Base-by-base conservation (phyloP, 1,139 yeast genomes). In the Suhomyces panamericanus region DNA sequence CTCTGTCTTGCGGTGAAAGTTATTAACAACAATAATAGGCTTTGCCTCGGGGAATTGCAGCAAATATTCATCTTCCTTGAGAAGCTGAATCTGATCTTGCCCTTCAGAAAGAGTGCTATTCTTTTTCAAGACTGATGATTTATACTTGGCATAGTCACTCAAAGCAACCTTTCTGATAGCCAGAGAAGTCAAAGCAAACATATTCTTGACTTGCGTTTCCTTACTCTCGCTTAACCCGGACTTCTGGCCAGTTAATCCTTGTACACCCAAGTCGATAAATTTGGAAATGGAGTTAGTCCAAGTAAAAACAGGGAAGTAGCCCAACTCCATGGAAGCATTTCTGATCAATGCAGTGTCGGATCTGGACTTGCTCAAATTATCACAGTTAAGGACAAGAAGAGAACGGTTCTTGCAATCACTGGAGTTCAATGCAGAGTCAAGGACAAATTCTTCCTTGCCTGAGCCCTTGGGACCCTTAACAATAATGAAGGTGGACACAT, bases 381-480 rank as follows among this genome's bases (percentile, higher is more conserved):
- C 95, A 70, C 97, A 91, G 63, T 93, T 96, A 41, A 93, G 63
- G 43, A 80, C 76, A 39, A 93, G 70, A 4, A 87, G 77, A 52
- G 84, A 83, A 15, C 71, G 67, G 33, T 84, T 73, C 31, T 69
- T 56, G 4, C 55, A 51, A 2, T 62, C 61, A 48, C 71, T 75
- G 29, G 69, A 78, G 35, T 72, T 68, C 39, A 89, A 70, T 1
- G 87, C 84, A 58, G 85, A 81, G 41, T 84, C 83, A 60, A 83
- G 70, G 3, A 93, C 90, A 50, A 93, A 71, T 49, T 85, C 95
- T 50, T 83, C 80, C 56, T 93, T 93, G 13, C 99, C 99, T 20
- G 96, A 83, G 6, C 99, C 99, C 53, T 89, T 78, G 3, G 99
- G 99, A 3, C 99, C 99, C 52, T 85, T 81, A 2, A 93, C 85